These are phyloP conservation scores for Panus rudis DNA, from an alignment of 768 basidiomycete species.

Conservation along the genomic window DNA sequence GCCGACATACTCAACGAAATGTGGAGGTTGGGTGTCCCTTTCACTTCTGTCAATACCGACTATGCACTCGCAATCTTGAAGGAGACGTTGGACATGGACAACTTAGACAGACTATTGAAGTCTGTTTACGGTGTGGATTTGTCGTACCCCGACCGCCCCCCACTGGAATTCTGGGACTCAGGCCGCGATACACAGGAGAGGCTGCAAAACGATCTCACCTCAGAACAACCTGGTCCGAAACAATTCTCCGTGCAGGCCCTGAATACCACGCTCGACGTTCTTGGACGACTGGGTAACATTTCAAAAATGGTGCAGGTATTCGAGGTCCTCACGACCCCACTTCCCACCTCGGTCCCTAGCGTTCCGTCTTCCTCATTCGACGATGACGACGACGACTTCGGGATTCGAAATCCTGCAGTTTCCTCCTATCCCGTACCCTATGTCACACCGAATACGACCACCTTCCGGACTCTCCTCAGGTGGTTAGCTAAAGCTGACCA, in stretches of 20 bases:
- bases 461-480: conserved; percentile 56
- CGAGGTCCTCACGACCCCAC: conserved; percentile 69
- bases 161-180: conserved; percentile 38
- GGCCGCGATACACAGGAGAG: neutral
- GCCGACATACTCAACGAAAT: conserved; percentile 28
- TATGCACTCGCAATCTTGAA: conserved; percentile 62
- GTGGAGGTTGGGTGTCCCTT: conserved; percentile 37
- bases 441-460: conserved; percentile 58
- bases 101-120: conserved; percentile 55
- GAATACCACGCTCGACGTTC: conserved; percentile 66
- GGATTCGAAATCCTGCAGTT: conserved; percentile 32
- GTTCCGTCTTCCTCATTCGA: conserved; percentile 51
- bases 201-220: neutral
- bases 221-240: conserved; percentile 2
- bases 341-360: conserved; percentile 42
- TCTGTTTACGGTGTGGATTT: conserved; percentile 74
- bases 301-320: conserved; percentile 70
- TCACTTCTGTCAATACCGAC: conserved; percentile 59
- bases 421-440: conserved; percentile 32
- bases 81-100: conserved; percentile 48
- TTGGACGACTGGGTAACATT: conserved; percentile 52
- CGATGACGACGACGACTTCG: conserved; percentile 61
- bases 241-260: conserved; percentile 51
- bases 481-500: conserved; percentile 45
- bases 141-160: conserved; percentile 61